Evolutionary conservation across 2,329 filamentous ascomycete species (phyloP), one percentile per base, ranked within the genome.

Genomic region (Calycina marina): DNA sequence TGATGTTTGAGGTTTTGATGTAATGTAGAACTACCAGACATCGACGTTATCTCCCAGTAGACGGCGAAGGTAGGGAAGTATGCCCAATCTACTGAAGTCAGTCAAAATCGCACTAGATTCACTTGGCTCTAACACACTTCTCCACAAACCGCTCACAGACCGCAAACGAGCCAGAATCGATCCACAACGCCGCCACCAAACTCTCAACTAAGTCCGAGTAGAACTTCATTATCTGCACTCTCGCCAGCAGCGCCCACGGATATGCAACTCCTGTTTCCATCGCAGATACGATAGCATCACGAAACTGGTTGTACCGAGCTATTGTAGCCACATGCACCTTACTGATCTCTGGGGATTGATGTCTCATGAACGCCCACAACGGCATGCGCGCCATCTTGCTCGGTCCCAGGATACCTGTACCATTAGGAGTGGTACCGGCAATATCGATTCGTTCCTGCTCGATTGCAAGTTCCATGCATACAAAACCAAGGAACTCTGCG

Each of bases 171-270:
- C 78, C 79, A 0, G 65, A 80, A 52, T 96, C 90, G 13, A 93
- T 61, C 62, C 80, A 94, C 0, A 94, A 65, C 0, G 85, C 86
- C 0, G 82, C 88, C 0, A 96, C 55, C 0, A 92, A 52, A 18
- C 72, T 70, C 57, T 96, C 88, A 6, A 94, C 62, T 5, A 94
- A 57, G 52, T 94, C 86, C 0, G 79, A 88, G 54, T 79, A 77
- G 53, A 82, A 80, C 49, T 94, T 94, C 11, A 70, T 70, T 0
- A 75, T 65, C 10, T 66, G 62, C 1, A 92, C 59, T 0, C 67
- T 62, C 0, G 72, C 62, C 1, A 96, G 67, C 0, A 72, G 54
- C 2, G 69, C 61, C 88, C 88, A 96, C 0, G 88, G 90, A 47
- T 86, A 92, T 11, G 59, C 53, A 0, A 42, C 39, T 0, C 67